Evolutionary conservation across 768 basidiomycete genomes (phyloP), one percentile per base, ranked within the genome.

Genomic region (Clitopilus hobsonii): DNA sequence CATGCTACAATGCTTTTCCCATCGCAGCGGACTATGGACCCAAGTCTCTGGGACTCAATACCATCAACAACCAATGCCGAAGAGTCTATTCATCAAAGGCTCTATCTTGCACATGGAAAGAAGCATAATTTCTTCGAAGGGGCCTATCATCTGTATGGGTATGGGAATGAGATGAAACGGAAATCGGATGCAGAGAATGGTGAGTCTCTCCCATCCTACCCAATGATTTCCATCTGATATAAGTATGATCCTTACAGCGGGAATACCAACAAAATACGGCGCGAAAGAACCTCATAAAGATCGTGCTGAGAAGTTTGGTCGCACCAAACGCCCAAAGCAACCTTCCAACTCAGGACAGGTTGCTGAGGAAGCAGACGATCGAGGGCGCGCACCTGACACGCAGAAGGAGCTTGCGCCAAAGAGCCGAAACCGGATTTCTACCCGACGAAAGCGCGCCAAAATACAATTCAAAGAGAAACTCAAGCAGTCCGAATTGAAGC

Each of bases 51-150:
- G 70, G 63, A 71, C 6, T 65, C 63, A 0, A 58, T 74, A 0
- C 72, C 70, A 0, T 49, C 58, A 0, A 70, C 65, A 1, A 72
- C 66, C 3, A 74, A 74, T 60, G 66, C 72, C 0, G 68, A 71
- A 45, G 73, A 74, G 51, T 54, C 69, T 0, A 67, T 72, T 64
- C 67, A 74, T 52, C 14, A 6, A 6, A 30, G 14, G 29, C 14
- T 30, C 6, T 30, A 30, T 14, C 29, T 51, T 28, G 69, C 63
- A 1, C 56, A 53, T 54, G 69, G 69, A n/a, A 51, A 47, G 5
- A 49, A 59, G 14, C 59, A 60, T 25, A 22, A 16, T 1, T 47
- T 55, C 23, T 26, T 57, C 8, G 51, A 55, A 27, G 59, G 59
- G 0, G 2, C 57, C 1, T 20, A 53, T 2, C 49, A 53, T n/a